phyloP scores from a whole-genome alignment of 2,329 filamentous ascomycete species.

The Exophiala dermatitidis region DNA sequence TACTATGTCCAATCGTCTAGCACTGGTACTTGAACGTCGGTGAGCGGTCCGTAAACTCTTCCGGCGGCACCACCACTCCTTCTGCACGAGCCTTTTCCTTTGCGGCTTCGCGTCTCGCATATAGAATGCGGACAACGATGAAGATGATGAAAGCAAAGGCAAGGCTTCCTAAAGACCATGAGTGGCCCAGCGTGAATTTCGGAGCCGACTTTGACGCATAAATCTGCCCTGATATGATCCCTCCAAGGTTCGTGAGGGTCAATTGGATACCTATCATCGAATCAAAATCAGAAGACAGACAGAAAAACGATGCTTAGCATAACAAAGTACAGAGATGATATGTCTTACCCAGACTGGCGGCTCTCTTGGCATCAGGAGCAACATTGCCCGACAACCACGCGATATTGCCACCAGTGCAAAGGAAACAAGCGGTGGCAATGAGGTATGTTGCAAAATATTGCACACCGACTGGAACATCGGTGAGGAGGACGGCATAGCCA shows the following conservation, averaged over 20 bases:
- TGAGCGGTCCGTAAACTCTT: constrained; percentile 20
- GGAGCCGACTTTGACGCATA: constrained; percentile 19
- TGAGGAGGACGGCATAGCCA: constrained; percentile 32
- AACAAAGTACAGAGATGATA: background rate
- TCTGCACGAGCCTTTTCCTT: constrained; percentile 14
- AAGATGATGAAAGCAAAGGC: constrained; percentile 17
- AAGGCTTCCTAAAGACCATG: constrained; percentile 17
- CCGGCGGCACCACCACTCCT: constrained; percentile 10
- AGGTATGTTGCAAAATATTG: constrained; percentile 30
- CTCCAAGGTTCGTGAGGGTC: constrained; percentile 27
- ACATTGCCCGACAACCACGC: constrained; percentile 31
- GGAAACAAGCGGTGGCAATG: constrained; percentile 34
- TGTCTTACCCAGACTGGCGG: constrained; percentile 36
- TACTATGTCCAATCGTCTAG: constrained; percentile 8
- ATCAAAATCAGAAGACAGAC: background rate
- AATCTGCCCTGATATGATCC: constrained; percentile 43
- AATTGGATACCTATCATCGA: constrained; percentile 13
- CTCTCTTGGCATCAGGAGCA: constrained; percentile 29
- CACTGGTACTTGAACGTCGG: constrained; percentile 20
- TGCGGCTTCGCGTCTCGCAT: constrained; percentile 9
- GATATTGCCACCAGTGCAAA: constrained; percentile 30
- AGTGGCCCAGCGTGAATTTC: constrained; percentile 15
- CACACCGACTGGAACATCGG: constrained; percentile 24
- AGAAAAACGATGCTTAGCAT: background rate
- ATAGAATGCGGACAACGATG: constrained; percentile 14